phyloP scores from a whole-genome alignment of 73 alveolate species.

The Uronychia binucleata region DNA sequence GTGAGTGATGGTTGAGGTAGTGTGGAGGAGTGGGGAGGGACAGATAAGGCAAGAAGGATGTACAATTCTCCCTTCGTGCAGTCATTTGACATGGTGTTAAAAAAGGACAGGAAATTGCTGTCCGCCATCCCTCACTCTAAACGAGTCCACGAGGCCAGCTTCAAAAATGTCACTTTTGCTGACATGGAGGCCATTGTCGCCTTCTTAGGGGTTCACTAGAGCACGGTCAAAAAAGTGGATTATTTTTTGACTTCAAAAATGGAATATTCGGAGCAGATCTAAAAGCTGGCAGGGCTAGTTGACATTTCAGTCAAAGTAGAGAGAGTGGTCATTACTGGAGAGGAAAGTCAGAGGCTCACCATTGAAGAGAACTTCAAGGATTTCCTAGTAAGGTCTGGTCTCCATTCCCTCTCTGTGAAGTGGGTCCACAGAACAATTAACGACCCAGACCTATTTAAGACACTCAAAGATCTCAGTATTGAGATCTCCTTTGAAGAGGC shows the following conservation, averaged over 20 bases:
- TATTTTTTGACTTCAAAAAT: background rate
- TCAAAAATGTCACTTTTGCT: background rate
- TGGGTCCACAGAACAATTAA: background rate
- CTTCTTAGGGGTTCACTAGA: background rate
- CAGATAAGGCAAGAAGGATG: too few species aligned
- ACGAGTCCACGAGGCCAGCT: background rate
- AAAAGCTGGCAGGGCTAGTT: background rate
- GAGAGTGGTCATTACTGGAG: background rate
- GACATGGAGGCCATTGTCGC: background rate
- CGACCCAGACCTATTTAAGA: background rate
- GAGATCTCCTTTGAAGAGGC: background rate
- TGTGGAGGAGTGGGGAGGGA: background rate
- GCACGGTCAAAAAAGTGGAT: background rate
- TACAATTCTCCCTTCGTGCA: background rate
- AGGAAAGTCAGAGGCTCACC: background rate
- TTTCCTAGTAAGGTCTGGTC: background rate
- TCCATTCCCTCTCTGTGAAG: background rate
- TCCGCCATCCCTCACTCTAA: background rate
- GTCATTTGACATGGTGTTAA: background rate
- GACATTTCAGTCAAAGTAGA: too few species aligned
- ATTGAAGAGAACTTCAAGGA: background rate
- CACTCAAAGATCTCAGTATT: background rate
- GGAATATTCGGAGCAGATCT: background rate
- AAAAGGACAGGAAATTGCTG: too few species aligned
- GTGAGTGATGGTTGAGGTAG: conserved; percentile 3